phyloP scores from a whole-genome alignment of 768 basidiomycete genomes.

The Suillus variegatus region DNA sequence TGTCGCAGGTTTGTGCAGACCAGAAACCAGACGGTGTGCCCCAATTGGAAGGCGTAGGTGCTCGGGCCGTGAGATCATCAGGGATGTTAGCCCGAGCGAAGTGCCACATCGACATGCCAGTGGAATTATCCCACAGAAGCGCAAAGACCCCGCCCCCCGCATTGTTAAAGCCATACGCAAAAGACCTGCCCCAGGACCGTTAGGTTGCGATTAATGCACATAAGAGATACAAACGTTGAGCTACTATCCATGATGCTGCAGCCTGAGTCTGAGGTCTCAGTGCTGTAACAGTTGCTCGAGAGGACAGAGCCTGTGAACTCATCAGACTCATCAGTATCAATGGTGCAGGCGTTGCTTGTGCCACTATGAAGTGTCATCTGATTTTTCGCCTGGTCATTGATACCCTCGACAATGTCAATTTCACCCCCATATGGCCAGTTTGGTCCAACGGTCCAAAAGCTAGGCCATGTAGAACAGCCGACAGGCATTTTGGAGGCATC shows the following conservation, averaged over 20 bases:
- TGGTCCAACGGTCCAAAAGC: constrained; percentile 56
- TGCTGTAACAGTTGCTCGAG: constrained; percentile 42
- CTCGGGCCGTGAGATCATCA: constrained; percentile 44
- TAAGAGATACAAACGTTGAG: constrained; percentile 5
- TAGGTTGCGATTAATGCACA: constrained; percentile 35
- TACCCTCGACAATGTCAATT: constrained; percentile 77
- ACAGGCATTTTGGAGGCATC: constrained; percentile 72
- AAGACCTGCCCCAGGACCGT: constrained; percentile 30
- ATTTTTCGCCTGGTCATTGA: constrained; percentile 58
- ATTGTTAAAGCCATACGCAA: constrained; percentile 38
- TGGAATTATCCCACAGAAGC: constrained; percentile 48
- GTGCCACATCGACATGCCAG: constrained; percentile 58
- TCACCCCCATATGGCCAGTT: constrained; percentile 59
- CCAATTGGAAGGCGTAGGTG: constrained; percentile 54
- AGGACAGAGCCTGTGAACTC: constrained; percentile 25
- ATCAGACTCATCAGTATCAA: constrained; percentile 13
- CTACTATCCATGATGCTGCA: constrained; percentile 50
- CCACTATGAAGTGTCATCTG: constrained; percentile 71
- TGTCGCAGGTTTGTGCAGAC: constrained; percentile 49
- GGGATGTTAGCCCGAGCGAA: constrained; percentile 56
- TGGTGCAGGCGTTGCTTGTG: constrained; percentile 38
- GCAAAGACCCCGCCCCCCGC: constrained; percentile 56
- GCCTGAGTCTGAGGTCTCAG: constrained; percentile 42
- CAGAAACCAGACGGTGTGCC: constrained; percentile 53
- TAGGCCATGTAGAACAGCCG: constrained; percentile 66